Percentiles rank a stretch among this genome's conserved stretches.
phyloP scores from a whole-genome alignment of 176 grass and related monocot species.

The Echinochloa phyllopogon region DNA sequence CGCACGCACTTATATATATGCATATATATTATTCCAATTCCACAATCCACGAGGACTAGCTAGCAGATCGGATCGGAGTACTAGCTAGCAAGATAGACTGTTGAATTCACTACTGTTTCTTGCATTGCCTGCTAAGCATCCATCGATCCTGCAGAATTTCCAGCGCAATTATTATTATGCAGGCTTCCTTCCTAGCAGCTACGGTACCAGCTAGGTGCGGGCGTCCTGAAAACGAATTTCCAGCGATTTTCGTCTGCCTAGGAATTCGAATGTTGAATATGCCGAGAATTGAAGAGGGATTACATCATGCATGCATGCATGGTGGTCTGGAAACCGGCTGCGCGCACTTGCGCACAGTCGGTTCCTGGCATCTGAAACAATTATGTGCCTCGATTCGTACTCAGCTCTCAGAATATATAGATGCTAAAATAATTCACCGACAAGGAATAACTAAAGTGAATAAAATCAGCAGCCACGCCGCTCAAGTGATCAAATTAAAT shows the following conservation, averaged over 20 bases:
- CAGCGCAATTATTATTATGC: neutral
- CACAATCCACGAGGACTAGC: neutral
- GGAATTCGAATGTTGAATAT: slow-evolving; percentile 16
- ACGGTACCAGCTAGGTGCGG: neutral
- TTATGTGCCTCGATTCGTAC: neutral
- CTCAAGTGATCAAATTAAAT: neutral
- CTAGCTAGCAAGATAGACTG: neutral
- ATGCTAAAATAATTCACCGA: neutral
- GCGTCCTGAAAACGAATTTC: slow-evolving; percentile 2
- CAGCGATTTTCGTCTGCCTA: neutral
- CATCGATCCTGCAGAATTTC: slow-evolving; percentile 10
- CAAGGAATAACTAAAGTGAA: neutral
- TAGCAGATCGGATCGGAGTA: neutral
- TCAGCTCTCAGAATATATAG: neutral
- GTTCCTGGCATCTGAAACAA: neutral
- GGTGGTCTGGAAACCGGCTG: neutral
- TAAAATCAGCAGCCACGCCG: neutral
- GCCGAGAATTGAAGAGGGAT: neutral
- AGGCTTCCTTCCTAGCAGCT: neutral
- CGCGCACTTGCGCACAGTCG: neutral
- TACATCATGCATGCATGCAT: neutral
- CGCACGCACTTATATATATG: neutral
- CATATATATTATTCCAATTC: neutral
- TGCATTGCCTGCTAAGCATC: neutral
- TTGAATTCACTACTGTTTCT: neutral